Evolutionary conservation across 2,329 filamentous ascomycete species (phyloP).

Genomic region (Rutstroemia sp.): DNA sequence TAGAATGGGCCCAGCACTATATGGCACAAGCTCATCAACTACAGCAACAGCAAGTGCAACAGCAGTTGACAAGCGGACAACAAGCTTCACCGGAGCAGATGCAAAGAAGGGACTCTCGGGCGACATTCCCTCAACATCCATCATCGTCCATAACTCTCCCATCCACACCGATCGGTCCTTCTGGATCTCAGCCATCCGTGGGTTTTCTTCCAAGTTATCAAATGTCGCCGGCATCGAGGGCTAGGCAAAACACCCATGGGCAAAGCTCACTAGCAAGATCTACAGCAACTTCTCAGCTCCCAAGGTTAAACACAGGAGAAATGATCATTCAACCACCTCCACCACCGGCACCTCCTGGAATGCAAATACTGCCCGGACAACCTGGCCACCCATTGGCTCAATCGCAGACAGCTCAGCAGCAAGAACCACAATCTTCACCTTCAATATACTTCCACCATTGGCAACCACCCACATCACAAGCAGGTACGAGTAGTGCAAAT

Average conservation of each 20-base stretch:
- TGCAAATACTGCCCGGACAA: conserved; percentile 39
- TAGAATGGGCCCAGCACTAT: conserved; percentile 65
- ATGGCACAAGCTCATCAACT: conserved; percentile 45
- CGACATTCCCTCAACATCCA: conserved; percentile 23
- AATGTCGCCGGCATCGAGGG: conserved; percentile 28
- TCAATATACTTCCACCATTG: conserved; percentile 90
- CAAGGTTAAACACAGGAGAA: conserved; percentile 36
- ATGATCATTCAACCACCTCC: conserved; percentile 33
- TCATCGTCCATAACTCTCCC: conserved; percentile 23
- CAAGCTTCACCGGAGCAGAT: conserved; percentile 48
- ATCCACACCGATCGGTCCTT: conserved; percentile 25
- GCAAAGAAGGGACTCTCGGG: conserved; percentile 45
- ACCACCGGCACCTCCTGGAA: conserved; percentile 31
- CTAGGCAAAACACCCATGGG: conserved; percentile 22
- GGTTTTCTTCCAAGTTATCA: conserved; percentile 27
- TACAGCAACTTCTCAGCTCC: conserved; percentile 30
- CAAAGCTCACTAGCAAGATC: conserved; percentile 21
- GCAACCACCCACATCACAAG: conserved; percentile 70
- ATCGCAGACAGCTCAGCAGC: conserved; percentile 41
- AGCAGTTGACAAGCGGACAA: conserved; percentile 37
- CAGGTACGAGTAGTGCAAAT: conserved; percentile 46
- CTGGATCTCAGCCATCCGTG: conserved; percentile 18
- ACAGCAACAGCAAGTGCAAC: conserved; percentile 34
- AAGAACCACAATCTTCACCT: conserved; percentile 53
- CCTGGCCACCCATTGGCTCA: conserved; percentile 40